Evolutionary conservation across 2,329 filamentous ascomycete genomes (phyloP), one percentile per base, ranked within the genome.

Genomic region (Pseudophaeomoniella oleicola): DNA sequence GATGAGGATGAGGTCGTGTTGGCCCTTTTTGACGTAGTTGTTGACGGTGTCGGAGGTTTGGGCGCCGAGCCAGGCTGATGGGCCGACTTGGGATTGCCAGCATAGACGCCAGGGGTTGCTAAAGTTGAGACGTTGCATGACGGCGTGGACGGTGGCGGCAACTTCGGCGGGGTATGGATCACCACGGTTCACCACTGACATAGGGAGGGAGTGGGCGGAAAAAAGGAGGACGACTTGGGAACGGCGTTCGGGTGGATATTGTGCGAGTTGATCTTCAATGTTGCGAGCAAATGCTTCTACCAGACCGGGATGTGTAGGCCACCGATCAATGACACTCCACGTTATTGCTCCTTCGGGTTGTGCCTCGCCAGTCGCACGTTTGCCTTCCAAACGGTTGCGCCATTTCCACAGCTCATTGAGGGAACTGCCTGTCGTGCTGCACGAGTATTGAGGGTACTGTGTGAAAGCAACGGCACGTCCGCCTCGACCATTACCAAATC

Each of bases 361-460:
- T 5, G 53, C 56, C 19, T 65, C 64, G 30, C 63, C 64, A 31
- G 65, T 62, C 2, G 61, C 69, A 31, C 69, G 65, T 57, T 84
- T 86, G 29, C 83, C 84, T 58, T 96, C 87, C 37, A 98, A 63
- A 43, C 63, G 69, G 52, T 85, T 81, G 44, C 87, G 73, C 86
- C 87, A 94, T 62, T 92, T 94, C 90, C 90, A 98, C 22, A 98
- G 63, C 62, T 98, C 90, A 52, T 98, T 98, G 39, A 98, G 63
- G 43, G 85, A 94, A 58, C 85, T 94, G 15, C 90, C 90, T 0
- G 90, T 98, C 1, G 90, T 98, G 14, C 86, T 94, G 63, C 92
- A 98, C 14, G 85, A 94, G 60, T 98, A 98, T 57, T 98, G 90
- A 2, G 90, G 90, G 51, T 98, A 98, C 59, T 98, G 90, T 17